Conservation (phyloP, 306 rosid species). For the Cucumis cinereus region DNA sequence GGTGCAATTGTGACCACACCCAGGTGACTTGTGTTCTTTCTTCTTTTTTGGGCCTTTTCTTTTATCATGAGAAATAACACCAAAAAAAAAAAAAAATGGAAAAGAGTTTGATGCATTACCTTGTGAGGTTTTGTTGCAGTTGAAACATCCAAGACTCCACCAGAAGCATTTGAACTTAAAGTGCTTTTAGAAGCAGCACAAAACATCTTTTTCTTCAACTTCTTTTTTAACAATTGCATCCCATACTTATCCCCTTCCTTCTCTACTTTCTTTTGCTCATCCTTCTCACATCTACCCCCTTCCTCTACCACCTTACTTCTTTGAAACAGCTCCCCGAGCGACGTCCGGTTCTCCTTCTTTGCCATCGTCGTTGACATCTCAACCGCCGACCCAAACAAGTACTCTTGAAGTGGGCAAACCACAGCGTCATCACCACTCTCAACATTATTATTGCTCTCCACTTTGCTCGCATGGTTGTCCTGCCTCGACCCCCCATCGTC, state of each 20-base stretch:
- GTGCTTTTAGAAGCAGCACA: constrained; percentile 39
- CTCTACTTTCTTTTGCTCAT: constrained; percentile 33
- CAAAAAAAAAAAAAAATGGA: neutral
- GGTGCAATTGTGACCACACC: too few species aligned
- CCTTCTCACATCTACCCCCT: constrained; percentile 30
- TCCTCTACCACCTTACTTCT: constrained; percentile 48
- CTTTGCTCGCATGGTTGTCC: constrained; percentile 60
- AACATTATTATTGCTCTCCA: constrained; percentile 25
- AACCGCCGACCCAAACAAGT: constrained; percentile 63
- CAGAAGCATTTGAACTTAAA: constrained; percentile 15
- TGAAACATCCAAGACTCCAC: constrained; percentile 34
- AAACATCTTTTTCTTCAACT: constrained; percentile 50
- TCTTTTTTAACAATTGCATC: constrained; percentile 50
- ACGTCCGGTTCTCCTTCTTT: constrained; percentile 67
- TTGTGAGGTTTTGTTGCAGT: constrained; percentile 53
- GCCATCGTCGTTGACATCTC: constrained; percentile 44
- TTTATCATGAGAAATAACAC: neutral
- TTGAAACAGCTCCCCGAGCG: constrained; percentile 74
- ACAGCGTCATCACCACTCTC: constrained; percentile 15
- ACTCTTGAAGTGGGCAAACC: constrained; percentile 72
- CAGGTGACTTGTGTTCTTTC: too few species aligned
- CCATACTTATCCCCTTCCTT: constrained; percentile 52
- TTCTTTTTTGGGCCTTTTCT: too few species aligned
- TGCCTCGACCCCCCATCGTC: constrained; percentile 60
- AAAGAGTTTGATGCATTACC: constrained; percentile 25